Conservation (phyloP, 345 rosid genomes). For the Lepidium africanum region DNA sequence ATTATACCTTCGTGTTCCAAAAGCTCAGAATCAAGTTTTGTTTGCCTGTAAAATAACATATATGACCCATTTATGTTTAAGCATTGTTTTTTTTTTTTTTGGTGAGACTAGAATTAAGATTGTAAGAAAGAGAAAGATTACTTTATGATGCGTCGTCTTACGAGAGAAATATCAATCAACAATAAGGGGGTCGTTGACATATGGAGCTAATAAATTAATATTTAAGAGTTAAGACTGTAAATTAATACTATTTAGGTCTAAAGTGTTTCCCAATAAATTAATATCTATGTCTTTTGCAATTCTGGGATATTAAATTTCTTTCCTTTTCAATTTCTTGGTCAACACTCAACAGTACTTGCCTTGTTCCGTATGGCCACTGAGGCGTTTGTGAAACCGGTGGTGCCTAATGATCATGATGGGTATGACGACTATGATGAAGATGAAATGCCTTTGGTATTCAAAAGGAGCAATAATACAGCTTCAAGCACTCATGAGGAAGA, state of each 20-base stretch:
- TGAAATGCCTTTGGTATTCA: conserved; percentile 51
- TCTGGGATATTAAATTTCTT: conserved; percentile 2
- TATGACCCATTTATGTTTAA: background rate
- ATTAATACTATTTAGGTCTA: too few species aligned
- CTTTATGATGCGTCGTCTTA: conserved; percentile 35
- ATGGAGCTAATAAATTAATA: too few species aligned
- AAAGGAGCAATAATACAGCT: conserved; percentile 35
- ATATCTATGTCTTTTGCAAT: background rate
- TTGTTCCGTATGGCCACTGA: conserved; percentile 61
- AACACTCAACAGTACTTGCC: conserved; percentile 7
- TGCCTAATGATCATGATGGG: conserved; percentile 31
- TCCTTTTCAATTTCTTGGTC: conserved; percentile 16
- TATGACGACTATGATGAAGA: conserved; percentile 50
- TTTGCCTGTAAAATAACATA: conserved; percentile 36
- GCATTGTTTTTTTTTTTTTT: background rate
- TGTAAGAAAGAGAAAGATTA: background rate
- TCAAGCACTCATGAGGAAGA: conserved; percentile 31
- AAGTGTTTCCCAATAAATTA: too few species aligned
- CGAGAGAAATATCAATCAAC: too few species aligned
- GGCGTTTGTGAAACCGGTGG: conserved; percentile 42
- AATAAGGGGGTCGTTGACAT: too few species aligned
- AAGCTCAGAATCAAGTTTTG: conserved; percentile 47
- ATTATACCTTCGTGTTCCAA: conserved; percentile 46
- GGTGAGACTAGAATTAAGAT: background rate
- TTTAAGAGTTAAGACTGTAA: too few species aligned